These are phyloP conservation scores for Mycena crocata DNA, from an alignment of 768 basidiomycete species.

Conservation along the genomic window DNA sequence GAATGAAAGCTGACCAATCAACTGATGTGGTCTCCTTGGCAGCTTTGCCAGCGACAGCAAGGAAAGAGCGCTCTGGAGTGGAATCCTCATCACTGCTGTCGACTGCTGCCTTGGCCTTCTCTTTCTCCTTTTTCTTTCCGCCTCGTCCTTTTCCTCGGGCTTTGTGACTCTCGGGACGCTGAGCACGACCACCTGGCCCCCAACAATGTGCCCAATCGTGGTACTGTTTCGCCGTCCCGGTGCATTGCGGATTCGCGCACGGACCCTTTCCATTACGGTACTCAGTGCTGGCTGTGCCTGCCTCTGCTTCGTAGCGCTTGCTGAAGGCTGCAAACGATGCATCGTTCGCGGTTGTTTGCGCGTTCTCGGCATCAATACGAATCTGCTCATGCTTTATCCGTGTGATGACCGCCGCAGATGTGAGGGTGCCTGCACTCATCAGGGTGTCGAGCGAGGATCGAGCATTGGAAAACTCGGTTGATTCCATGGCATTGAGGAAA, in stretches of 20 bases:
- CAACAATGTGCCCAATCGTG: conserved; percentile 21
- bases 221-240: conserved; percentile 4
- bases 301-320: neutral
- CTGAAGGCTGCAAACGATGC: neutral
- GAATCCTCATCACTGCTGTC: neutral
- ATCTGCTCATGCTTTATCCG: conserved; percentile 11
- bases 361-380: neutral
- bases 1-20: no score
- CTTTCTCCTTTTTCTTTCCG: no score
- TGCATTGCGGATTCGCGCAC: conserved; percentile 19
- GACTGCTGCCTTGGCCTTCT: conserved; percentile 1
- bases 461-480: neutral
- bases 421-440: neutral
- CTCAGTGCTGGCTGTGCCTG: neutral
- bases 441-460: neutral
- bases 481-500: conserved; percentile 2
- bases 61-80: neutral
- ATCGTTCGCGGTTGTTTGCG: neutral
- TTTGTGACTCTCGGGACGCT: neutral
- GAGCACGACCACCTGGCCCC: neutral
- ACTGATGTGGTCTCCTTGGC: neutral
- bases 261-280: conserved; percentile 5
- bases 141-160: neutral
- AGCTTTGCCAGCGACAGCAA: neutral
- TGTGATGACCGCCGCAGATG: neutral